Percentiles rank a stretch among this genome's conserved stretches.
Evolutionary conservation across 1,139 yeast species (phyloP).

Genomic region (Saccharomyces pastorianus): DNA sequence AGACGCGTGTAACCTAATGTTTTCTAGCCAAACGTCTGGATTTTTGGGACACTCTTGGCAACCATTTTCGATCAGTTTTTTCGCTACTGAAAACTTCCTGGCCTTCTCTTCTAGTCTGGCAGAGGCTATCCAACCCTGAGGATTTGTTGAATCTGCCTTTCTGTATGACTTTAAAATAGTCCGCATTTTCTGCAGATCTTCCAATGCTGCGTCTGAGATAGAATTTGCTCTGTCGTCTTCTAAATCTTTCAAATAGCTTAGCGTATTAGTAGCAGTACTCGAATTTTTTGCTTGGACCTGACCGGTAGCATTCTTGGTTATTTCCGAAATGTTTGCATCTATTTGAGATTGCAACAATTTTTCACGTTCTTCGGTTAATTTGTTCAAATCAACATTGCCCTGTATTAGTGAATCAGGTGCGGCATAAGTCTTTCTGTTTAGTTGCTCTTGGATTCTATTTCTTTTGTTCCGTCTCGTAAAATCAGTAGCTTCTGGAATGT

Average conservation of each 20-base stretch:
- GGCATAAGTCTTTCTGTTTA: constrained; percentile 65
- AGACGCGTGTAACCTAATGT: constrained; percentile 52
- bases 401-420: constrained; percentile 64
- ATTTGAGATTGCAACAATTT: constrained; percentile 32
- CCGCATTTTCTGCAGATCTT: constrained; percentile 52
- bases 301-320: constrained; percentile 1
- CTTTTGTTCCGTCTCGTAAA: constrained; percentile 75
- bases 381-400: constrained; percentile 29
- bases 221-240: constrained; percentile 11
- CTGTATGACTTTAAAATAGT: constrained; percentile 59
- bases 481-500: constrained; percentile 83
- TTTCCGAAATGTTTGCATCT: constrained; percentile 30
- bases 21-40: constrained; percentile 80
- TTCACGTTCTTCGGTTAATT: constrained; percentile 34
- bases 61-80: constrained; percentile 58
- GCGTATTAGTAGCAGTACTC: constrained; percentile 29
- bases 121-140: constrained; percentile 83
- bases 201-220: constrained; percentile 10
- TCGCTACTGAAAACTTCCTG: constrained; percentile 49
- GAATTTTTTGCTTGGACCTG: background rate
- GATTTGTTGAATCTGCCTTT: constrained; percentile 61
- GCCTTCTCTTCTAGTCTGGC: constrained; percentile 73
- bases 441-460: constrained; percentile 52
- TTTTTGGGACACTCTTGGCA: constrained; percentile 57
- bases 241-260: constrained; percentile 36